Percentiles rank a stretch among this genome's conserved stretches.
Evolutionary conservation across 140 eudicot species (phyloP).

Genomic region (Erigeron philadelphicus): DNA sequence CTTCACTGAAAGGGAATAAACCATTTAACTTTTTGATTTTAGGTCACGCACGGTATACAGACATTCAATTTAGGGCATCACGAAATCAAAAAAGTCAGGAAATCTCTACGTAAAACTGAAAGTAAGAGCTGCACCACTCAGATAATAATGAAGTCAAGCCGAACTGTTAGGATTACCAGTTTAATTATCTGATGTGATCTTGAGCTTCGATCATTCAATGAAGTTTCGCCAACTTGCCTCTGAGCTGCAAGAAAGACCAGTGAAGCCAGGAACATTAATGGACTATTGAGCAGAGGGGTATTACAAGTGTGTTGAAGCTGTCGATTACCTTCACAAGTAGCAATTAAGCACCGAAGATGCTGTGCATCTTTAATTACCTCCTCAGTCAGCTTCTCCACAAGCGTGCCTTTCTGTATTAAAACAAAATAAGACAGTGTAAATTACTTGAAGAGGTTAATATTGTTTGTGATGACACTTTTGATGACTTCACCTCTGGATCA

Average conservation of each 20-base stretch:
- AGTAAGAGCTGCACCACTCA: conserved; percentile 9
- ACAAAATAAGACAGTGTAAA: conserved; percentile 15
- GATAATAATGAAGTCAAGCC: background rate
- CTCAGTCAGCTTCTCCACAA: conserved; percentile 83
- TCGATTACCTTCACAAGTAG: conserved; percentile 79
- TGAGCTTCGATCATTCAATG: conserved; percentile 88
- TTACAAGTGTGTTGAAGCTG: conserved; percentile 9
- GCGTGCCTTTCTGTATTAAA: conserved; percentile 77
- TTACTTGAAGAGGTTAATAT: background rate
- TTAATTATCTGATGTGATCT: conserved; percentile 93
- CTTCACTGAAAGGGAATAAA: background rate
- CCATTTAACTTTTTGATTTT: background rate
- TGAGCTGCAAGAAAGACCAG: conserved; percentile 59
- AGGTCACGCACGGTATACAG: background rate
- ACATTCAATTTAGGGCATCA: background rate
- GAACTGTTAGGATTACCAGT: conserved; percentile 52
- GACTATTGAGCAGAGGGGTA: background rate
- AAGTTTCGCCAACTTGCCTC: conserved; percentile 94
- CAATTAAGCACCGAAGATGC: conserved; percentile 67
- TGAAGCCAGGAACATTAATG: background rate
- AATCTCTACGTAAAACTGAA: background rate
- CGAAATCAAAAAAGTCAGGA: conserved; percentile 12
- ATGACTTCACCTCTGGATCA: conserved; percentile 76
- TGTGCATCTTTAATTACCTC: conserved; percentile 59
- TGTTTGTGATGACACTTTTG: background rate